These are phyloP conservation scores for Beauveria brongniartii DNA, from an alignment of 2,329 filamentous ascomycete genomes.

Conservation along the genomic window DNA sequence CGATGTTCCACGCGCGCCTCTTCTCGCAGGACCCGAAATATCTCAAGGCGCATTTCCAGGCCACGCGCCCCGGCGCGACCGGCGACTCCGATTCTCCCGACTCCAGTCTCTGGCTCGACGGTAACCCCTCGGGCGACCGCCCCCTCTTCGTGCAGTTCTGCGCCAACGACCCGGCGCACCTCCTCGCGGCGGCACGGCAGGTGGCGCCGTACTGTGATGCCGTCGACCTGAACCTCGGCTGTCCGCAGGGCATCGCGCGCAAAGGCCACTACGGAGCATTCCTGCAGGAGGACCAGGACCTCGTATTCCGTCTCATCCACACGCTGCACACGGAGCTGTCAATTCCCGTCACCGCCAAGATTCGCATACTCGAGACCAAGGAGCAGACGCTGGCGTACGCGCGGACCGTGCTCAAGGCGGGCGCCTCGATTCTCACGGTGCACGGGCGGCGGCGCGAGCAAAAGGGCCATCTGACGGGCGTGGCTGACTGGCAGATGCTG, in stretches of 20 bases:
- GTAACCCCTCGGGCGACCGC: slow-evolving; percentile 74
- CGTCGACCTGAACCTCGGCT: slow-evolving; percentile 90
- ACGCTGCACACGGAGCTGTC: slow-evolving; percentile 70
- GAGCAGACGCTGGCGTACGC: slow-evolving; percentile 88
- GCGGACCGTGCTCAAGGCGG: slow-evolving; percentile 74
- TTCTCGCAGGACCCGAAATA: slow-evolving; percentile 72
- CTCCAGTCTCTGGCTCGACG: slow-evolving; percentile 61
- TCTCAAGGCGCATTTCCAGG: slow-evolving; percentile 73
- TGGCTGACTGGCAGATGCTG: slow-evolving; percentile 88
- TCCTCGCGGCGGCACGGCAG: slow-evolving; percentile 69
- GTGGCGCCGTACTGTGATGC: slow-evolving; percentile 88
- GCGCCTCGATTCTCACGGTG: slow-evolving; percentile 87
- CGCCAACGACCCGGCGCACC: slow-evolving; percentile 73
- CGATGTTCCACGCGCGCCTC: slow-evolving; percentile 91
- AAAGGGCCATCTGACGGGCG: slow-evolving; percentile 88
- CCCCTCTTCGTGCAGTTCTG: slow-evolving; percentile 97
- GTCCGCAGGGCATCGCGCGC: slow-evolving; percentile 88
- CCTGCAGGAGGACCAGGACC: slow-evolving; percentile 81
- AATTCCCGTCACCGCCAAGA: slow-evolving; percentile 90
- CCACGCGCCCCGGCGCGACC: slow-evolving; percentile 32
- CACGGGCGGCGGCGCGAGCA: slow-evolving; percentile 85
- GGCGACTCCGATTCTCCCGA: slow-evolving; percentile 6
- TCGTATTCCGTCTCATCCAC: slow-evolving; percentile 76
- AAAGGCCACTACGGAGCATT: slow-evolving; percentile 91
- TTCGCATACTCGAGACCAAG: slow-evolving; percentile 76